Base-by-base conservation (phyloP, 179 eudicot species). In the Beta macrorhiza region DNA sequence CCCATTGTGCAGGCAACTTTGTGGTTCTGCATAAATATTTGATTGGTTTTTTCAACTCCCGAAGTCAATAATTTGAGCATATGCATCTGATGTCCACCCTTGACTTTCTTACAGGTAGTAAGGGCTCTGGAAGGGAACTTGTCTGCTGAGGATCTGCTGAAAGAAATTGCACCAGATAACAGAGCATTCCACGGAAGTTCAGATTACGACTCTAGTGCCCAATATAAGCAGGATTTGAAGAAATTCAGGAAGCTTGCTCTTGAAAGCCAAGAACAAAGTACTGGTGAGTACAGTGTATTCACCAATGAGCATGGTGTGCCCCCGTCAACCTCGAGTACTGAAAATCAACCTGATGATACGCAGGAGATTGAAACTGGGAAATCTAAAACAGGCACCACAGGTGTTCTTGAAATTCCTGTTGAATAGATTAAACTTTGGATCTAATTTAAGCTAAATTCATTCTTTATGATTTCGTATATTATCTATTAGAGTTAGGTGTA, bases 41-140 rank as follows among this genome's bases (percentile, higher is more conserved):
- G 67, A 22, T 47, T 44, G 17, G 42, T 37, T 20, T 47, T 47
- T 42, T 22, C 16, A 44, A 44, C 19, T 69, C 73, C 6, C 29
- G 17, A 19, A 67, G 72, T 15, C 6, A 44, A 5, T 17, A 32
- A 1, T 67, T 16, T 20, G 76, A 51, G 22, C 19, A 52, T 42
- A 13, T 14, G 29, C 69, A 65, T 22, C 44, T 72, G 4, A 42
- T 15, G 45, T 52, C 45, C 75, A 63, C 14, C 19, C 67, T 63
- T 20, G 49, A 58, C 44, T 20, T 6, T 16, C 37, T 55, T 57
- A 64, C 86, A 88, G 90, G 77, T 88, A 53, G 90, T 88, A 68
- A 80, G 85, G 82, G 89, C 90, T n/a, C 32, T 88, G 74, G 87
- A 88, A 77, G 90, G 90, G 64, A 86, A 81, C 82, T 85, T 88